A percentile compares a stretch with the other conserved stretches of the same genome.
Conservation (phyloP, 768 basidiomycete genomes). For the Boletus fagicola region DNA sequence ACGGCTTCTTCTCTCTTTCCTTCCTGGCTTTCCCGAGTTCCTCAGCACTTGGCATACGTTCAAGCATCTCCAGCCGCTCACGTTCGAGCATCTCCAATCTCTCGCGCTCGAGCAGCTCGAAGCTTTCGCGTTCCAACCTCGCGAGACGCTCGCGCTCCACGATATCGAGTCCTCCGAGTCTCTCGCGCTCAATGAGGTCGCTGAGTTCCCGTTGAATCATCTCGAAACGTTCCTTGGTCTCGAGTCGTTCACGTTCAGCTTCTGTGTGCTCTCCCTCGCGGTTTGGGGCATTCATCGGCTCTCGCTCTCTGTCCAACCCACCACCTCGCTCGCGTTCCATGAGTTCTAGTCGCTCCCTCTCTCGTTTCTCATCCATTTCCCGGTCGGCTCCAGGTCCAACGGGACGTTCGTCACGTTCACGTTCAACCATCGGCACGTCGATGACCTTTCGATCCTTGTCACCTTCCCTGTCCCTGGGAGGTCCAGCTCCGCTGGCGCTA, state of each 20-base stretch:
- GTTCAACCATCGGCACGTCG: constrained; percentile 18
- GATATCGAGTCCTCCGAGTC: constrained; percentile 28
- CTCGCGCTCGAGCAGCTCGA: constrained; percentile 32
- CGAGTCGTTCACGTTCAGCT: constrained; percentile 28
- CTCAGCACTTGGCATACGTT: constrained; percentile 34
- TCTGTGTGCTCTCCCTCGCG: constrained; percentile 26
- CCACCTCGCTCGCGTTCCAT: constrained; percentile 22
- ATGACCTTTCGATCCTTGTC: constrained; percentile 23
- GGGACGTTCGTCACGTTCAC: constrained; percentile 24
- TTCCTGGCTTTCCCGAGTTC: constrained; percentile 33
- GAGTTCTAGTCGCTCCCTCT: constrained; percentile 29
- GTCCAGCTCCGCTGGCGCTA: neutral
- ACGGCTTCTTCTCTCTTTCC: constrained; percentile 30
- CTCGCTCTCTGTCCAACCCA: constrained; percentile 17
- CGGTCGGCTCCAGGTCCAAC: constrained; percentile 22
- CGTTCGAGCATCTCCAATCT: constrained; percentile 31
- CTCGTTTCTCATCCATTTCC: constrained; percentile 23
- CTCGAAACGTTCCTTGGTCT: constrained; percentile 28
- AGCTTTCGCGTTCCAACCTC: constrained; percentile 29
- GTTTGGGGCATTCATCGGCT: constrained; percentile 11
- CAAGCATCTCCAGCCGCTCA: constrained; percentile 31
- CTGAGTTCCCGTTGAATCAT: constrained; percentile 34
- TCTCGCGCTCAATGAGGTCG: constrained; percentile 32
- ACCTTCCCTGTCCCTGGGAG: constrained; percentile 23
- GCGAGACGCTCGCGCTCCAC: constrained; percentile 31